Percentiles rank a stretch among this genome's conserved stretches.
Evolutionary conservation across 140 eudicot species (phyloP).

Genomic region (Oenanthe javanica): DNA sequence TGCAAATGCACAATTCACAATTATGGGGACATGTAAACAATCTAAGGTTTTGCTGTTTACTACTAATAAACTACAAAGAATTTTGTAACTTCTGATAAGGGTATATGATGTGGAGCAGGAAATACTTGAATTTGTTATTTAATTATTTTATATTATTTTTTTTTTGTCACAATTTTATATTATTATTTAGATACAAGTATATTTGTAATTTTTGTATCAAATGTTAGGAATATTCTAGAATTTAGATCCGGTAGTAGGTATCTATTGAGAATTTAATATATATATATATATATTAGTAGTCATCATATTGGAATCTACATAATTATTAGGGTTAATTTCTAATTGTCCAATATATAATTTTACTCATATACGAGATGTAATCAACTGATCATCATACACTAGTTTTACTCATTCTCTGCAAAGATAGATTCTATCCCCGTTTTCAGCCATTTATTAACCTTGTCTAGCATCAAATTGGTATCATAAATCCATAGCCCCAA

Average conservation of each 20-base stretch:
- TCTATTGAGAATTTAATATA: not conserved
- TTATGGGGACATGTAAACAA: not conserved
- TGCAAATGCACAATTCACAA: not conserved
- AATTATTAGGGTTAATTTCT: not conserved
- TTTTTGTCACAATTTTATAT: not conserved
- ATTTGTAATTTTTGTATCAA: not conserved
- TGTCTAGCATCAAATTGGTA: not conserved
- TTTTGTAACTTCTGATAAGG: not conserved
- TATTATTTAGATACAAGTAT: not conserved
- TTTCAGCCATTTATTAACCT: not conserved
- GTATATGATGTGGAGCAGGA: not conserved
- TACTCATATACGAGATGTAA: not conserved
- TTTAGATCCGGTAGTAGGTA: not conserved
- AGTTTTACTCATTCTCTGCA: not conserved
- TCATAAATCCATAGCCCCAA: not conserved
- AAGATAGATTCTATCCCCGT: not conserved
- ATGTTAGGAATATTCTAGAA: not conserved
- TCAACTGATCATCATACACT: not conserved
- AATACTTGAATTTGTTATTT: not conserved
- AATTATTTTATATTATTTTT: not conserved
- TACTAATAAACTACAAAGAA: not conserved
- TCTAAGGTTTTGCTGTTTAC: not conserved
- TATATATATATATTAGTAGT: too few relatives aligned
- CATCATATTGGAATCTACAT: not conserved
- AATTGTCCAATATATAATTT: not conserved